Conservation (phyloP, 1,284 basidiomycete genomes). For the Meira miltonrushii region DNA sequence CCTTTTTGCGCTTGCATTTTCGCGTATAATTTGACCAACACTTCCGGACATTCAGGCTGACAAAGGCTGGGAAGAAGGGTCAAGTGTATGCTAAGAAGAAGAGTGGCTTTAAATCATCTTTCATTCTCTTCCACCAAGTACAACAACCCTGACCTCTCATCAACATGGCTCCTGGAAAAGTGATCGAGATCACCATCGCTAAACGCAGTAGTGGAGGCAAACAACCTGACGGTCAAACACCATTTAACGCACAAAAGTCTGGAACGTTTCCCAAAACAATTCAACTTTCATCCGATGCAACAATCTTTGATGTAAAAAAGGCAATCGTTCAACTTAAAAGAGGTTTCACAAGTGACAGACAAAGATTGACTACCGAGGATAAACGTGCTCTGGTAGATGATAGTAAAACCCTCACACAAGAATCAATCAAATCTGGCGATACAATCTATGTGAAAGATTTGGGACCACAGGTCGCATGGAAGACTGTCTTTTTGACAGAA, state of each 20-base stretch:
- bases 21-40: too few relatives aligned
- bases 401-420: constrained; percentile 26
- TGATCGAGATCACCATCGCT: constrained; percentile 6
- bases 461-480: constrained; percentile 49
- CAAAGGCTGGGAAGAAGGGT: too few relatives aligned
- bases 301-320: constrained; percentile 37
- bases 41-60: too few relatives aligned
- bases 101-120: too few relatives aligned
- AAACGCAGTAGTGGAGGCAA: not conserved
- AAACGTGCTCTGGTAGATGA: constrained; percentile 42
- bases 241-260: constrained; percentile 24
- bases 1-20: too few relatives aligned
- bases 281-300: constrained; percentile 23
- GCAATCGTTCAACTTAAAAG: constrained; percentile 26
- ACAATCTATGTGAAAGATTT: constrained; percentile 48
- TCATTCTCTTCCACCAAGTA: too few relatives aligned
- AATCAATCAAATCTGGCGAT: constrained; percentile 24
- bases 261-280: constrained; percentile 32
- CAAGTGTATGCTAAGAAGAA: too few relatives aligned
- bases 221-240: too few relatives aligned
- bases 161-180: too few relatives aligned
- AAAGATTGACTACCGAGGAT: constrained; percentile 42
- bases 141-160: too few relatives aligned
- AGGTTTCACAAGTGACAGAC: constrained; percentile 31
- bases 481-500: constrained; percentile 50